Evolutionary conservation across 768 basidiomycete genomes (phyloP).

Genomic region (Boletus edulis): DNA sequence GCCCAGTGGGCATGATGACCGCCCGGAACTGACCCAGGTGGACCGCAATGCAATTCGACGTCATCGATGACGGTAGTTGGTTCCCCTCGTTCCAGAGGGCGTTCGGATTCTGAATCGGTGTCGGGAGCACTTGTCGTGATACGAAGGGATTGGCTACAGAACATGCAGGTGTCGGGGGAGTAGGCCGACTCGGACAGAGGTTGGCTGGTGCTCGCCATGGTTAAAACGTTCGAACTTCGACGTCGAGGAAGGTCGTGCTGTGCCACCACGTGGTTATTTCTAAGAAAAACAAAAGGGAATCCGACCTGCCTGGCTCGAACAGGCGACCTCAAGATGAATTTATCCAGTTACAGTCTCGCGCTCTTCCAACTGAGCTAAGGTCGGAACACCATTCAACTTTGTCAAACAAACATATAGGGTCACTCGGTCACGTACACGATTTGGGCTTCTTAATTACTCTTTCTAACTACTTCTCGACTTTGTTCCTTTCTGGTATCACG

Average conservation of each 20-base stretch:
- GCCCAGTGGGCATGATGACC: slow-evolving; percentile 28
- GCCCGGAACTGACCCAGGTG: slow-evolving; percentile 18
- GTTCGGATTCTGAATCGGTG: slow-evolving; percentile 3
- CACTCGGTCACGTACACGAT: too few species aligned
- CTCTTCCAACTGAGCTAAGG: slow-evolving; percentile 45
- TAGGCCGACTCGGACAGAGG: slow-evolving; percentile 3
- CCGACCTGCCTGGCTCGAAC: slow-evolving; percentile 44
- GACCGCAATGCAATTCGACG: slow-evolving; percentile 23
- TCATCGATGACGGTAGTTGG: slow-evolving; percentile 19
- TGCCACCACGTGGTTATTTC: slow-evolving; percentile 4
- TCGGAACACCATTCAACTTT: too few species aligned
- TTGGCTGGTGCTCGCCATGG: slow-evolving; percentile 8
- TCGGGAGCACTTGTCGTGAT: slow-evolving; percentile 7
- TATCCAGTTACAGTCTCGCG: slow-evolving; percentile 44
- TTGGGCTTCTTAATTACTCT: too few species aligned
- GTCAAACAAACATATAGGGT: too few species aligned
- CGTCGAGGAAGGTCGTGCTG: not conserved
- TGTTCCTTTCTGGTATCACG: not conserved
- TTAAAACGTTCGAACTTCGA: too few species aligned
- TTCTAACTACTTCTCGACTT: not conserved
- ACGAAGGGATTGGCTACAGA: slow-evolving; percentile 17
- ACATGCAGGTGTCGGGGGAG: slow-evolving; percentile 25
- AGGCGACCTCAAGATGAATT: slow-evolving; percentile 42
- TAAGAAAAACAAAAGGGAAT: not conserved
- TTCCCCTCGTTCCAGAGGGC: not conserved